Conservation (phyloP, 495 filamentous ascomycete species). For the Hyphodiscus hymeniophilus region DNA sequence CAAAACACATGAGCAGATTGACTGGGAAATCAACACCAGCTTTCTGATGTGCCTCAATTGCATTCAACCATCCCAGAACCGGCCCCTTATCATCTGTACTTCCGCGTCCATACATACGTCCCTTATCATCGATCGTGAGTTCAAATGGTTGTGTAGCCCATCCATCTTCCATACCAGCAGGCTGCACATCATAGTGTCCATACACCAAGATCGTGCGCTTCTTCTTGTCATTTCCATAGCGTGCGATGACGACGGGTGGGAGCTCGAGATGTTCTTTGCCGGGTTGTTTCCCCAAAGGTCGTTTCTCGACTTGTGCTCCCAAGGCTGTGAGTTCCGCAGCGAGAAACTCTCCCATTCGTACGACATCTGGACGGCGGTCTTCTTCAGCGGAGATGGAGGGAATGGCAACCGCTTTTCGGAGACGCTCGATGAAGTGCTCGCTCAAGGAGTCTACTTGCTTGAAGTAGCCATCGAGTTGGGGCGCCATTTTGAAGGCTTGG, state of each 20-base stretch:
- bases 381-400: constrained; percentile 92
- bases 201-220: constrained; percentile 96
- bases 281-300: constrained; percentile 81
- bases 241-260: constrained; percentile 83
- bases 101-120: constrained; percentile 90
- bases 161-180: constrained; percentile 84
- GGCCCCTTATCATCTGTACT: constrained; percentile 98
- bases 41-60: constrained; percentile 93
- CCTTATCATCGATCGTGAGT: constrained; percentile 79
- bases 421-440: constrained; percentile 82
- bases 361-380: constrained; percentile 76
- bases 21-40: constrained; percentile 92
- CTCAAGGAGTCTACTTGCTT: constrained; percentile 79
- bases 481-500: constrained; percentile 67
- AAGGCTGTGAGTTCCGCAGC: constrained; percentile 71
- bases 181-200: constrained; percentile 98
- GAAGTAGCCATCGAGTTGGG: constrained; percentile 76
- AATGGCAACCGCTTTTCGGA: constrained; percentile 88
- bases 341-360: constrained; percentile 94
- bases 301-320: constrained; percentile 77
- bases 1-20: constrained; percentile 98
- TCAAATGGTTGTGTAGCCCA: constrained; percentile 96
- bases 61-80: constrained; percentile 95
- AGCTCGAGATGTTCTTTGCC: constrained; percentile 83
- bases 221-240: constrained; percentile 82